Percentiles rank a stretch among this genome's conserved stretches.
Conservation (phyloP, 805 yeast species). For the Cyberlindnera sargentensis region DNA sequence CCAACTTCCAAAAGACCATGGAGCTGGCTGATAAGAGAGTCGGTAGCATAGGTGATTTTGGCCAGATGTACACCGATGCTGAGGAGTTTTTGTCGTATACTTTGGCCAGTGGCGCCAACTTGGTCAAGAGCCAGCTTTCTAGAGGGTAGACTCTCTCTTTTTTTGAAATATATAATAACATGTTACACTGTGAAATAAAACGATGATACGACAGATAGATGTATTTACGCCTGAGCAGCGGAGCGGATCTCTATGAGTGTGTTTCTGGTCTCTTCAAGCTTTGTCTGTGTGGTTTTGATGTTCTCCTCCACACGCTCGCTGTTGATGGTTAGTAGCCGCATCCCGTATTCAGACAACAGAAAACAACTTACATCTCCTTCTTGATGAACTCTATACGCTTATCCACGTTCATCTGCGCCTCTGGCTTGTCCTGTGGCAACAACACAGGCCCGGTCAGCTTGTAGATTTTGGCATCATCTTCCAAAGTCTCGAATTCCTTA, state of each 20-base stretch:
- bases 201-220: neutral
- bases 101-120: conserved; percentile 52
- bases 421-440: conserved; percentile 78
- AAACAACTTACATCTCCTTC: conserved; percentile 50
- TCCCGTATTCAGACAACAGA: neutral
- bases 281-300: conserved; percentile 47
- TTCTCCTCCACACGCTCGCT: conserved; percentile 62
- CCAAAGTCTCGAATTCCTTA: conserved; percentile 63
- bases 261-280: conserved; percentile 53
- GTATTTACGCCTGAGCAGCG: conserved; percentile 11
- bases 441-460: conserved; percentile 90
- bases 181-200: neutral
- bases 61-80: conserved; percentile 53
- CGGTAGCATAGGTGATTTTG: conserved; percentile 43
- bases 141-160: conserved; percentile 37
- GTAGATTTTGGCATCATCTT: conserved; percentile 69
- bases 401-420: conserved; percentile 76
- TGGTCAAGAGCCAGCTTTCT: conserved; percentile 61
- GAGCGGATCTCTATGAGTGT: conserved; percentile 43
- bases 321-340: conserved; percentile 2
- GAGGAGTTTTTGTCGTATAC: conserved; percentile 71
- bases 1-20: conserved; percentile 47
- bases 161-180: neutral
- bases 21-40: conserved; percentile 59
- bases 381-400: conserved; percentile 87